These are phyloP conservation scores for Nakataea oryzae DNA, from an alignment of 2,329 filamentous ascomycete genomes.

Conservation along the genomic window DNA sequence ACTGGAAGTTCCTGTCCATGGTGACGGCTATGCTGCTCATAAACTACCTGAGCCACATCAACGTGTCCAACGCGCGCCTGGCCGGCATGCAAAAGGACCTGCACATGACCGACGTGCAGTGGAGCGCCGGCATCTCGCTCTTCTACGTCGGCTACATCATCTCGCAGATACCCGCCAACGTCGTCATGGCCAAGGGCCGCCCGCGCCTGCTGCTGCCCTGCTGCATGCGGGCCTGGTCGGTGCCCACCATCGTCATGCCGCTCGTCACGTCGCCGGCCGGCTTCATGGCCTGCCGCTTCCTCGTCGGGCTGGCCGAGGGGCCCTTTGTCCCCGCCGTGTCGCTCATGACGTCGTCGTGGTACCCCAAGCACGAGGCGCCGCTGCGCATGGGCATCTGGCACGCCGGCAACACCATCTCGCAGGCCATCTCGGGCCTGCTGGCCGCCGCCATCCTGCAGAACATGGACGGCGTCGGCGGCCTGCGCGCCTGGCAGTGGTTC, in stretches of 20 bases:
- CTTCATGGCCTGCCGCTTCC: constrained; percentile 19
- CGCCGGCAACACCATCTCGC: constrained; percentile 2
- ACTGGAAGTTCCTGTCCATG: constrained; percentile 22
- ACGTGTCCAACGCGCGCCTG: constrained; percentile 11
- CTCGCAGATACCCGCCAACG: constrained; percentile 33
- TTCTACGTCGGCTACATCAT: constrained; percentile 36
- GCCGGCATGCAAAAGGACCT: constrained; percentile 25
- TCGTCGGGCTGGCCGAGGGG: constrained; percentile 37
- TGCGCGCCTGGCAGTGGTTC: constrained; percentile 47
- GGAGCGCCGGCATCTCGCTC: constrained; percentile 27
- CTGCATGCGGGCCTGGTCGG: not conserved
- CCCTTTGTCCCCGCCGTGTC: constrained; percentile 23
- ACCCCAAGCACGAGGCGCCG: constrained; percentile 30
- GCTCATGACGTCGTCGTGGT: constrained; percentile 35
- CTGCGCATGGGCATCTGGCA: constrained; percentile 33
- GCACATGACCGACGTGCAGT: constrained; percentile 20
- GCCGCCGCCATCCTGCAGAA: constrained; percentile 1
- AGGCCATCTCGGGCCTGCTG: not conserved
- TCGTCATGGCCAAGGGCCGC: constrained; percentile 23
- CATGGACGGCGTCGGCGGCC: not conserved
- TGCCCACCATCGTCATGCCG: not conserved
- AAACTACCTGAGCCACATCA: not conserved
- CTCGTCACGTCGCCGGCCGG: constrained; percentile 10
- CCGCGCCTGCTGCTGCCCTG: not conserved
- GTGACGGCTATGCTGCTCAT: not conserved